These are phyloP conservation scores for Canavalia ensiformis DNA, from an alignment of 306 rosid genomes.

Conservation along the genomic window DNA sequence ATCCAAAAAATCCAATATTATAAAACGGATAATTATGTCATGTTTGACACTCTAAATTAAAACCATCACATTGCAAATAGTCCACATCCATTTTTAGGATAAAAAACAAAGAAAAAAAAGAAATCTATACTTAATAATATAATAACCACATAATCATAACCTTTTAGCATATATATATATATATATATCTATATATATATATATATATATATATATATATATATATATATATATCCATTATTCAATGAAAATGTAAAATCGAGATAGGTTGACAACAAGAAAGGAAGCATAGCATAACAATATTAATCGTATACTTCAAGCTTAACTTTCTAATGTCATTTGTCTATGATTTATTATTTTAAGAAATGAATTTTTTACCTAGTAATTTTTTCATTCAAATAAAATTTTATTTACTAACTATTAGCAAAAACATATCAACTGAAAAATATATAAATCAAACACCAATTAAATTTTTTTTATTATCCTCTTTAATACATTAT, in stretches of 20 bases:
- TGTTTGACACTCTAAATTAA: neutral
- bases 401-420: too few relatives aligned
- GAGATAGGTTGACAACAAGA: neutral
- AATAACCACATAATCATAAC: neutral
- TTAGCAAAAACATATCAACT: neutral
- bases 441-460: neutral
- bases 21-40: constrained; percentile 6
- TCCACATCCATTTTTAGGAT: neutral
- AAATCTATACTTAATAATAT: neutral
- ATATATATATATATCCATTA: neutral
- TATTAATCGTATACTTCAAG: neutral
- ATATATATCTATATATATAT: too few relatives aligned
- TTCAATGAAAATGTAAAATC: neutral
- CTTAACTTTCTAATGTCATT: neutral
- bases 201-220: neutral
- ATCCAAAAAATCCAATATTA: constrained; percentile 30
- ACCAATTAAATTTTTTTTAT: neutral
- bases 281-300: neutral
- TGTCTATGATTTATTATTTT: neutral
- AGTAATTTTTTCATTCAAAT: neutral
- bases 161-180: neutral
- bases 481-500: too few relatives aligned
- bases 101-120: neutral
- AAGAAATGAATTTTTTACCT: neutral
- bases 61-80: neutral